Base-by-base conservation (phyloP, 202 grass and related monocot genomes). In the Panicum hallii region DNA sequence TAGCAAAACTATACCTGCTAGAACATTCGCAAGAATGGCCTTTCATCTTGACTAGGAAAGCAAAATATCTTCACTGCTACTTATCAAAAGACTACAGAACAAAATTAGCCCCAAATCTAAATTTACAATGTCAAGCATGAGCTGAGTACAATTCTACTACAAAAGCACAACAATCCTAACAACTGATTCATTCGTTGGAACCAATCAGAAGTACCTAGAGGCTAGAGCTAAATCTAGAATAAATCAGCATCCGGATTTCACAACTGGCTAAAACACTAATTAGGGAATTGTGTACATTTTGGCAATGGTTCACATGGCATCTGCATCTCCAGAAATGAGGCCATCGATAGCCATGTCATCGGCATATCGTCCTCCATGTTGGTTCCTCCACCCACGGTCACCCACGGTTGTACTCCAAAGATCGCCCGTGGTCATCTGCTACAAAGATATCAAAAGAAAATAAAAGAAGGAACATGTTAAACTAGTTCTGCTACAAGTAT, bases 361-460 rank as follows among this genome's bases (percentile, higher is more conserved):
- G 8, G 13, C 42, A 45, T 84, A 69, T 70, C 63, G 70, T 55
- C 74, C 58, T 15, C 50, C 83, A 2, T 82, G 83, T 14, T 78
- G 55, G 60, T 88, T 88, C 17, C 78, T 87, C 82, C 85, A 85
- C 72, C 85, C 89, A 72, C 67, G 76, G 63, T 85, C 85, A 85
- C 72, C 85, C 89, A 72, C 67, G 76, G 63, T 85, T 83, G n/a
- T 40, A 46, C 32, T 84, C 80, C 48, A 67, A 52, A 36, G 84
- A 42, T 67, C 58, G 70, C 26, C 63, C 83, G 32, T 55, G 81
- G 8, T 56, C 72, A 45, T 87, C 83, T 68, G 71, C 54, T 81
- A 55, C 15, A 19, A 49, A 15, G 12, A 49, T 15, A 57, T 32
- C 16, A 56, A 8, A 56, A 8, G 36, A 43, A 49, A 82, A 23